These are phyloP conservation scores for Penicillium freii DNA, from an alignment of 2,329 filamentous ascomycete species.

Conservation along the genomic window DNA sequence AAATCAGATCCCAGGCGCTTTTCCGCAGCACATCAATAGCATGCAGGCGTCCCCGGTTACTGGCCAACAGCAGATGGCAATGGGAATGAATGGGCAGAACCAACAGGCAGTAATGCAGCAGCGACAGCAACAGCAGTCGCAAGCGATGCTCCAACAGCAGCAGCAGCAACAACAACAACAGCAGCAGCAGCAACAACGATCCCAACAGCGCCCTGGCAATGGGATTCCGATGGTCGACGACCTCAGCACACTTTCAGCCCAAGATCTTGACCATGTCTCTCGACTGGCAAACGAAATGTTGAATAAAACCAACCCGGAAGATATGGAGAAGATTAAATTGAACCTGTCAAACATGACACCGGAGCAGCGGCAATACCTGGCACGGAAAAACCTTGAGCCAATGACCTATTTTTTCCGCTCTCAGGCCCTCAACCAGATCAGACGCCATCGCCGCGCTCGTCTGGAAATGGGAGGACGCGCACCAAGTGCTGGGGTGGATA, in stretches of 20 bases:
- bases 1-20: constrained; percentile 46
- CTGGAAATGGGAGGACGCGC: constrained; percentile 34
- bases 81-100: constrained; percentile 35
- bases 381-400: constrained; percentile 49
- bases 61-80: constrained; percentile 39
- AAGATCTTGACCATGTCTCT: constrained; percentile 47
- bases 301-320: constrained; percentile 43
- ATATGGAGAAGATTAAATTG: constrained; percentile 49
- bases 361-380: constrained; percentile 49
- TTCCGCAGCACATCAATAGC: constrained; percentile 51
- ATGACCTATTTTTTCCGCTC: constrained; percentile 52
- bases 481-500: constrained; percentile 31
- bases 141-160: neutral
- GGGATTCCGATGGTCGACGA: constrained; percentile 35
- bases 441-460: constrained; percentile 34
- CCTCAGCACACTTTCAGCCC: constrained; percentile 36
- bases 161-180: constrained; percentile 18
- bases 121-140: constrained; percentile 24
- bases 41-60: constrained; percentile 53
- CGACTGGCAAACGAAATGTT: constrained; percentile 49
- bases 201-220: constrained; percentile 32
- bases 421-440: constrained; percentile 47
- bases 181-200: constrained; percentile 30
- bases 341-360: constrained; percentile 48
- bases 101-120: constrained; percentile 37